Evolutionary conservation across 2,329 filamentous ascomycete genomes (phyloP), one percentile per base, ranked within the genome.

Genomic region (Plenodomus biglobosus): DNA sequence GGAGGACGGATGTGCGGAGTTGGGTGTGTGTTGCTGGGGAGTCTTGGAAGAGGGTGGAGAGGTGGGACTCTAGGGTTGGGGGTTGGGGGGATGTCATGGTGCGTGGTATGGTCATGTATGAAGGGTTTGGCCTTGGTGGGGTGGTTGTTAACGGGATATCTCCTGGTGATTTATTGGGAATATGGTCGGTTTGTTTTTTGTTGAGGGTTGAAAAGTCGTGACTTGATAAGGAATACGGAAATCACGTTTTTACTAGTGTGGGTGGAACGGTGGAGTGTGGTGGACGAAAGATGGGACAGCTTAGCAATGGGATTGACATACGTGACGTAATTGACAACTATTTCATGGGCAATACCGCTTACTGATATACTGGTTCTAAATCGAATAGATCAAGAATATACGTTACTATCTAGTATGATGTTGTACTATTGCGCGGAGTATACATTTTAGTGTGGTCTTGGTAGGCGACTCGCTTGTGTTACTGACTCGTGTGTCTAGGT

Each of bases 1-100:
- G 59, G 3, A 62, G 36, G 3, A 62, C 57, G 3, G 42, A 43
- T 11, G 48, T 42, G 42, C 49, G 49, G 20, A 52, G 49, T 37
- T 46, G 46, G 6, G 21, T n/a, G 16, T 46, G 20, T 3, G 50
- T 46, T 2, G 22, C 13, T n/a, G 42, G 19, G 3, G 46, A 46
- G 17, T 35, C 30, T 3, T 46, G 40, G 24, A 52, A 18, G n/a
- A 50, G 46, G 8, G 40, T 42, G 22, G 36, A 15, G 3, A 52
- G 46, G 20, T 50, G 42, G 19, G 46, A 11, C 17, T 36, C 32
- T 20, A 52, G 37, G 15, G 49, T 40, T 16, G 36, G 4, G 21
- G 15, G 3, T 20, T 44, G 35, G 40, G 36, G 8, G 37, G 19
- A 16, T 5, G 50, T 17, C 50, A 52, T 52, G 11, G 16, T 46